phyloP scores from a whole-genome alignment of 208 protist species.

The Trypanosomatidae sp. region DNA sequence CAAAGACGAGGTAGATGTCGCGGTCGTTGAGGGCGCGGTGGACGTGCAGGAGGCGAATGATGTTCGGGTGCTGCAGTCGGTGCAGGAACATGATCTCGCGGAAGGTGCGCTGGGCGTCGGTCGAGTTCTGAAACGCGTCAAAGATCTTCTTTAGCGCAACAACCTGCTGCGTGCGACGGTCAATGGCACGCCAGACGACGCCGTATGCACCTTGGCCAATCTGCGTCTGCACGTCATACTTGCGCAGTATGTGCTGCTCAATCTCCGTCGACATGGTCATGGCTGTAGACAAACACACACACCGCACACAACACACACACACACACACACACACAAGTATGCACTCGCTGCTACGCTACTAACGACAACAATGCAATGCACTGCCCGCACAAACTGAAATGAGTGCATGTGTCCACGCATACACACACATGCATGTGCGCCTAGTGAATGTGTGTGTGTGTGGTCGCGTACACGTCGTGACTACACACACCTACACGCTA shows the following conservation, averaged over 20 bases:
- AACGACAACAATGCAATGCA: too few species aligned
- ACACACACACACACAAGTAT: neutral
- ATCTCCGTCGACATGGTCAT: slow-evolving; percentile 80
- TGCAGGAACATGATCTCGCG: slow-evolving; percentile 97
- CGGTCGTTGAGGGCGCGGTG: slow-evolving; percentile 94
- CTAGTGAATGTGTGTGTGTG: too few species aligned
- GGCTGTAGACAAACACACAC: neutral
- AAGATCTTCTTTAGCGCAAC: slow-evolving; percentile 97
- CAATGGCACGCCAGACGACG: slow-evolving; percentile 90
- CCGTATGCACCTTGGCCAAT: slow-evolving; percentile 93
- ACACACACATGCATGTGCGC: too few species aligned
- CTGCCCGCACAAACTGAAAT: too few species aligned
- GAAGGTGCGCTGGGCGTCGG: slow-evolving; percentile 91
- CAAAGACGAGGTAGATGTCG: slow-evolving; percentile 97
- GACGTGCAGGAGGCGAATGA: slow-evolving; percentile 95
- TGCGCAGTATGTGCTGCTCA: slow-evolving; percentile 86
- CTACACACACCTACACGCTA: too few species aligned
- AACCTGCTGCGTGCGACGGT: slow-evolving; percentile 80
- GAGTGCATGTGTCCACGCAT: too few species aligned
- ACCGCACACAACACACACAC: neutral
- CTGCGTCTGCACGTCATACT: slow-evolving; percentile 91
- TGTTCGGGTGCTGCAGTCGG: slow-evolving; percentile 93
- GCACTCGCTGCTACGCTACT: too few species aligned
- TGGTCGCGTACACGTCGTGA: too few species aligned
- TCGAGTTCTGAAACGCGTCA: slow-evolving; percentile 92